Percentiles rank a stretch among this genome's conserved stretches.
Conservation (phyloP, 371 early-diverging fungal genomes). For the Mortierella sp. region DNA sequence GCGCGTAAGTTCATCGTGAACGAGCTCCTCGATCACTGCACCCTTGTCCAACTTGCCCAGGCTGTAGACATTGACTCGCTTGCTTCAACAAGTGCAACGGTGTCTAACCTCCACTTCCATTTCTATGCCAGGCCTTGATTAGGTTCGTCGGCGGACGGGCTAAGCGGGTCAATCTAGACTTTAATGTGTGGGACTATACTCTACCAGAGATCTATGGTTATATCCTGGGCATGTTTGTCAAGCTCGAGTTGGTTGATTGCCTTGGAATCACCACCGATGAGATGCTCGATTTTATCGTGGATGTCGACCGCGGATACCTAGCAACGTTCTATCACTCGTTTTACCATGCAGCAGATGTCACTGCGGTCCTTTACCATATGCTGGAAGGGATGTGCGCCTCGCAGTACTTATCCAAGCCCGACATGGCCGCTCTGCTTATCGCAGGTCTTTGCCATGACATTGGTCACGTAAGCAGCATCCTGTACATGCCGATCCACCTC, state of each 20-base stretch:
- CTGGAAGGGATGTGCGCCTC: conserved; percentile 70
- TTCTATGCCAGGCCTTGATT: conserved; percentile 23
- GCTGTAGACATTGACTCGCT: no score
- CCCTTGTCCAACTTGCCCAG: no score
- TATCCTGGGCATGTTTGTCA: conserved; percentile 73
- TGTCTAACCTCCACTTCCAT: conserved; percentile 5
- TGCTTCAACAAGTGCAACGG: background rate
- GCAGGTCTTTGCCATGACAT: conserved; percentile 93
- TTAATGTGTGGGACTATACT: conserved; percentile 74
- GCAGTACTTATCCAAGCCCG: conserved; percentile 71
- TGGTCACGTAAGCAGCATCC: conserved; percentile 75
- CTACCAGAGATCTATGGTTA: conserved; percentile 79
- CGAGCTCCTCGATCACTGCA: no score
- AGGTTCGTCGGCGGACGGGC: conserved; percentile 39
- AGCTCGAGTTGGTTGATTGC: conserved; percentile 65
- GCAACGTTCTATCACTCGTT: conserved; percentile 91
- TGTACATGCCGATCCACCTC: background rate
- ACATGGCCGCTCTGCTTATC: conserved; percentile 79
- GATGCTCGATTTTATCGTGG: conserved; percentile 83
- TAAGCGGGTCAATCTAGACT: conserved; percentile 58
- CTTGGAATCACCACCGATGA: conserved; percentile 69
- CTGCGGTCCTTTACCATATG: conserved; percentile 81
- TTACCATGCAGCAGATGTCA: conserved; percentile 89
- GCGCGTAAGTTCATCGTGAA: conserved; percentile 30
- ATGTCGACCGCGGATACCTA: conserved; percentile 82